Conservation (phyloP, 257 asterid species). For the Salvia rosmarinus region DNA sequence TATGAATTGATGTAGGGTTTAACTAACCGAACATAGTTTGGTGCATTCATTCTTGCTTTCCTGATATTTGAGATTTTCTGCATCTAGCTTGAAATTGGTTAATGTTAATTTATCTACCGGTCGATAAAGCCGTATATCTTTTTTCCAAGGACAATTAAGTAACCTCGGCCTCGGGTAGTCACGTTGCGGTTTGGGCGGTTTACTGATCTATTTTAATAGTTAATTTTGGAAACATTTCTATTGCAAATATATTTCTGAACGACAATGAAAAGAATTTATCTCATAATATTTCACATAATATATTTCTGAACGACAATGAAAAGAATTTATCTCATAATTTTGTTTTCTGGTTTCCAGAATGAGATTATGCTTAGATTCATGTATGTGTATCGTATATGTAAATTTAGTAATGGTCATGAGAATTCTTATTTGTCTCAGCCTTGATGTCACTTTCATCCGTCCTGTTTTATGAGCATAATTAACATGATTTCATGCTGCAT, state of each 20-base stretch:
- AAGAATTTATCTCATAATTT: not conserved
- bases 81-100: not conserved
- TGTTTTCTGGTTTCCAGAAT: not conserved
- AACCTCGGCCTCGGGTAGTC: not conserved
- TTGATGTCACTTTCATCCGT: not conserved
- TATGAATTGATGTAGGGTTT: not conserved
- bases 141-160: not conserved
- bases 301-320: too few relatives aligned
- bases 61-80: not conserved
- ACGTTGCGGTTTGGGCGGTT: not conserved
- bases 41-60: not conserved
- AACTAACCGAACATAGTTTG: not conserved
- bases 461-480: not conserved
- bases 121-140: slow-evolving; percentile 3
- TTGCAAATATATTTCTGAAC: not conserved
- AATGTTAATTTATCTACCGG: not conserved
- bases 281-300: too few relatives aligned
- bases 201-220: not conserved
- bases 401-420: not conserved
- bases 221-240: not conserved
- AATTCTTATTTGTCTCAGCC: not conserved
- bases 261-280: too few relatives aligned
- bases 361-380: not conserved
- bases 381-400: not conserved
- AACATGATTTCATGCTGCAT: not conserved